These are phyloP conservation scores for Blattamonas nauphoetae DNA, from an alignment of 78 protist species.

Conservation along the genomic window DNA sequence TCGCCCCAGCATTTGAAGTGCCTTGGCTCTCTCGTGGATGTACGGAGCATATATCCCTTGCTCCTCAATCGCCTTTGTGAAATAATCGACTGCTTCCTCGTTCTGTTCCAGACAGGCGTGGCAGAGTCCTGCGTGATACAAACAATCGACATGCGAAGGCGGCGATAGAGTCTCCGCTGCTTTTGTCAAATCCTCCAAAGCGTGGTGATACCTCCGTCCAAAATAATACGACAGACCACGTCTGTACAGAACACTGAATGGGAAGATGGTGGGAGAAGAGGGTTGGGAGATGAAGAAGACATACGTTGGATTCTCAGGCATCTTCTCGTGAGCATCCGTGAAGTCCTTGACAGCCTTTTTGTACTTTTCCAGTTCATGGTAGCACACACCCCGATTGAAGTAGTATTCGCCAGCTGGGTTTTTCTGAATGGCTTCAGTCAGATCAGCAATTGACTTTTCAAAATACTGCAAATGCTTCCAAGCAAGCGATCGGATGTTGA, in stretches of 20 bases:
- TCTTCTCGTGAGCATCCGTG: background rate
- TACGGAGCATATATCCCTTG: background rate
- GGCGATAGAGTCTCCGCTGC: background rate
- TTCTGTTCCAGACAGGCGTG: background rate
- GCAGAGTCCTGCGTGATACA: slow-evolving; percentile 25
- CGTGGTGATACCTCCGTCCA: background rate
- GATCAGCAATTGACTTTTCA: background rate
- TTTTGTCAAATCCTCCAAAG: background rate
- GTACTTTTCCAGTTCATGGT: background rate
- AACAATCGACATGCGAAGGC: slow-evolving; percentile 1
- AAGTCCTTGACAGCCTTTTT: slow-evolving; percentile 10
- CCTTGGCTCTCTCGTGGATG: slow-evolving; percentile 41
- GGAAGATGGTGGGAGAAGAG: background rate
- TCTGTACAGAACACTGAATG: background rate
- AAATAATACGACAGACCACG: slow-evolving; percentile 4
- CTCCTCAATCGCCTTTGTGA: slow-evolving; percentile 22
- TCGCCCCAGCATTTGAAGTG: slow-evolving; percentile 14
- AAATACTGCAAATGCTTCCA: background rate
- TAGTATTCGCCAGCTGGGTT: background rate
- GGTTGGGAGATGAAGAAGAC: background rate
- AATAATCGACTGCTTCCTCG: slow-evolving; percentile 1
- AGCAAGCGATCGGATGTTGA: slow-evolving; percentile 4
- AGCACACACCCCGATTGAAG: slow-evolving; percentile 12
- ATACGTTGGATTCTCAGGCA: background rate
- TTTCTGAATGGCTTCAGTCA: background rate